Evolutionary conservation across 176 grass and related monocot genomes (phyloP).

Genomic region (Miscanthus lutarioriparius): DNA sequence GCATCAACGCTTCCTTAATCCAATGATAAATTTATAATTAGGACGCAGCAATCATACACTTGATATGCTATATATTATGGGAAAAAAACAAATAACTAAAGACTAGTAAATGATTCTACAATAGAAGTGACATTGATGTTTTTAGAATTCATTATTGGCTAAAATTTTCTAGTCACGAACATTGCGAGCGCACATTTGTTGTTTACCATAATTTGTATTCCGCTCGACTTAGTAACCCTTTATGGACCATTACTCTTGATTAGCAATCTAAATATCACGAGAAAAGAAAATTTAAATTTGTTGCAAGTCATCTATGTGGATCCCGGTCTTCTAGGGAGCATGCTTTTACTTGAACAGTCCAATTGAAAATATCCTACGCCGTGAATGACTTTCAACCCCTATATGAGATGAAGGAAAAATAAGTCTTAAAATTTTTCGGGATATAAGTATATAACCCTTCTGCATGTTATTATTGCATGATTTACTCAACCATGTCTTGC

Average conservation of each 20-base stretch:
- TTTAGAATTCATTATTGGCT: background rate
- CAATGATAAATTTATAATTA: background rate
- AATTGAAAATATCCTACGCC: background rate
- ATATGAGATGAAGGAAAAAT: background rate
- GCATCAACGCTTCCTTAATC: background rate
- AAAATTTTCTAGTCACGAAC: background rate
- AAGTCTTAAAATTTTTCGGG: background rate
- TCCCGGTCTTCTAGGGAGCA: background rate
- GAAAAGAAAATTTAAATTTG: background rate
- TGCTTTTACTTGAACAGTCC: background rate
- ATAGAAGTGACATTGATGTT: background rate
- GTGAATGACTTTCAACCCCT: no score
- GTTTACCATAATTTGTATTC: background rate
- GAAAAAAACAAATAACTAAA: background rate
- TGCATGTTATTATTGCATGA: background rate
- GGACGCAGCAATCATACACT: background rate
- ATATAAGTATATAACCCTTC: no score
- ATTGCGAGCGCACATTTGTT: background rate
- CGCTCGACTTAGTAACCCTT: background rate
- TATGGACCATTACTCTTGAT: background rate
- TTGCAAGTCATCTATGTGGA: background rate
- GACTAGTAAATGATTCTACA: background rate
- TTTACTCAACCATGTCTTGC: background rate
- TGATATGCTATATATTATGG: background rate
- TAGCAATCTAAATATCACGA: background rate